Base-by-base conservation (phyloP, 2,329 filamentous ascomycete genomes). In the Niveomyces coronatus region DNA sequence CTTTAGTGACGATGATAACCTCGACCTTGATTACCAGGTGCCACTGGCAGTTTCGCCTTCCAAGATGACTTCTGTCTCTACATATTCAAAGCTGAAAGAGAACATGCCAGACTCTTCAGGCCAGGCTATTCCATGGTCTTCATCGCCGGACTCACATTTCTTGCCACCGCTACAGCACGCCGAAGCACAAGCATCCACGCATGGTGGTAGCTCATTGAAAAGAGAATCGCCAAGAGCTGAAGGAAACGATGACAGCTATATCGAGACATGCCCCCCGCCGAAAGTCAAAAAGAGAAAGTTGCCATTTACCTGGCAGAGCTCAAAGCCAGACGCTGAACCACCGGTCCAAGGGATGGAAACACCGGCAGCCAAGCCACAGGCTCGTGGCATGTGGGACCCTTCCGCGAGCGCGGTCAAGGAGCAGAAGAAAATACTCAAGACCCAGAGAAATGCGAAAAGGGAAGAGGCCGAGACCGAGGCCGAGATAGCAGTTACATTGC, bases 1-100 rank as follows among this genome's bases (percentile, higher is more conserved):
- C 53, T 91, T 94, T 47, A 85, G 86, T 50, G 84, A 89, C 53
- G 87, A 94, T 48, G 71, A 80, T 15, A 74, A 86, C 39, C 65
- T 94, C 17, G 83, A 85, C 44, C 59, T 83, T 15, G 73, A 87
- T 45, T 71, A 78, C 36, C 70, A 83, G 42, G 69, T 76, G 42
- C 76, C 79, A 0, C 58, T 65, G 2, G 64, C 71, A 2, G 65
- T 75, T 4, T 48, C 47, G 49, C 5, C 56, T 49, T 45, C 39
- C 6, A 41, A 41, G 30, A 19, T 34, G 2, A 41, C 49, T 42
- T 41, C 48, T 41, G 28, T 44, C 19, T 20, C 50, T n/a, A 46
- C 48, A 39, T 43, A 43, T 9, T 15, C 44, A 11, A 24, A 10
- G 13, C 22, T 48, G n/a, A 49, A 51, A 16, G 47, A 54, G 33